Percentiles rank a stretch among this genome's conserved stretches.
Evolutionary conservation across 2,329 filamentous ascomycete species (phyloP).

Genomic region (Hirsutella thompsonii): DNA sequence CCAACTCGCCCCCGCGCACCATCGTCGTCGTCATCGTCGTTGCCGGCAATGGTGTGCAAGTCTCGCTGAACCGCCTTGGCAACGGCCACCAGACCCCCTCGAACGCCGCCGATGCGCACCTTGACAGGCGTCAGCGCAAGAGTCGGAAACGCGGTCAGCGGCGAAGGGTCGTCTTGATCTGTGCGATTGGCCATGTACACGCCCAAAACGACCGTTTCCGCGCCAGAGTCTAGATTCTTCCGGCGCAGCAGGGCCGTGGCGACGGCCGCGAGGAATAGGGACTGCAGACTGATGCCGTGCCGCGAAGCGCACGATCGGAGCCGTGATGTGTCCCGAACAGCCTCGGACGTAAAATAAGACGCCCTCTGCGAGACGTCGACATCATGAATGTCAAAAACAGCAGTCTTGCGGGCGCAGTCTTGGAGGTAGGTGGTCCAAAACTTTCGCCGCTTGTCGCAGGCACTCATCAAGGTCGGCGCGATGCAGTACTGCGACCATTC

Average conservation of each 20-base stretch:
- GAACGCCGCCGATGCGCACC: conserved; percentile 27
- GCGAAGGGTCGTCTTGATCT: conserved; percentile 33
- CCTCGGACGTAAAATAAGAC: conserved; percentile 29
- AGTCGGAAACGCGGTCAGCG: conserved; percentile 46
- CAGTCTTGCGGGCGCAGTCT: background rate
- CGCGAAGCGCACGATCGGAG: conserved; percentile 23
- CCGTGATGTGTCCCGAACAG: conserved; percentile 24
- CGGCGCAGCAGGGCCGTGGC: conserved; percentile 34
- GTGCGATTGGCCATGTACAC: conserved; percentile 74
- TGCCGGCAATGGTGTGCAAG: conserved; percentile 42
- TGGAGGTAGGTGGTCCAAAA: conserved; percentile 32
- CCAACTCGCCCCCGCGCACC: conserved; percentile 43
- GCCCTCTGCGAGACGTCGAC: conserved; percentile 7
- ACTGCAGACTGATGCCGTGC: conserved; percentile 54
- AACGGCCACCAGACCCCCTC: conserved; percentile 26
- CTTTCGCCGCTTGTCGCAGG: conserved; percentile 7
- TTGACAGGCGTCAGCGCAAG: conserved; percentile 67
- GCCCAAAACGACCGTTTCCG: conserved; percentile 51
- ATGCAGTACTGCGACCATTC: conserved; percentile 15
- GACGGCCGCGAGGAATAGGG: conserved; percentile 63
- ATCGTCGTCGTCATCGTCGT: too few species aligned
- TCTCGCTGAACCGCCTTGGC: conserved; percentile 56
- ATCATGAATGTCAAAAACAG: background rate
- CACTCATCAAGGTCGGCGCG: conserved; percentile 2
- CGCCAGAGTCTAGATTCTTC: conserved; percentile 2